Evolutionary conservation across 2,329 filamentous ascomycete species (phyloP).

Genomic region (Colletotrichum scovillei): DNA sequence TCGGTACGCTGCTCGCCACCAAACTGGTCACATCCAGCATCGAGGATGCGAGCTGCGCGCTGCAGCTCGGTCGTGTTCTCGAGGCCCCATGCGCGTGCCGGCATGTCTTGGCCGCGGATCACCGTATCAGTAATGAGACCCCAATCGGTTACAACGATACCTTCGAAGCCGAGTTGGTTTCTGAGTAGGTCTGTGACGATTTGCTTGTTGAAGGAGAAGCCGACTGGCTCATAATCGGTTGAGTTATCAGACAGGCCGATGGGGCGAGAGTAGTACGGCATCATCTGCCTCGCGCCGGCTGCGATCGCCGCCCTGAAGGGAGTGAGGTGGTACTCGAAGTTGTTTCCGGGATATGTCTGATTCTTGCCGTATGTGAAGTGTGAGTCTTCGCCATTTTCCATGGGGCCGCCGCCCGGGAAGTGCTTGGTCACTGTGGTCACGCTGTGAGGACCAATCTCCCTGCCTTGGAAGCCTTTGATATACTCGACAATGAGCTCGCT

Average conservation of each 20-base stretch:
- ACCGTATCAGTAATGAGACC: slow-evolving; percentile 59
- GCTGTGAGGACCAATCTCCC: slow-evolving; percentile 53
- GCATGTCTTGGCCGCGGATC: slow-evolving; percentile 56
- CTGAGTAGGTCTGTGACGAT: slow-evolving; percentile 62
- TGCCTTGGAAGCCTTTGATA: slow-evolving; percentile 59
- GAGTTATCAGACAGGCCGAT: slow-evolving; percentile 43
- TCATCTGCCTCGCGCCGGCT: slow-evolving; percentile 61
- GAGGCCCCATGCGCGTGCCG: slow-evolving; percentile 61
- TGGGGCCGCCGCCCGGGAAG: slow-evolving; percentile 62
- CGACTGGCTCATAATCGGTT: slow-evolving; percentile 58
- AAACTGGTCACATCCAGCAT: slow-evolving; percentile 64
- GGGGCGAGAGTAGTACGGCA: slow-evolving; percentile 63
- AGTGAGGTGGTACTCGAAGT: slow-evolving; percentile 61
- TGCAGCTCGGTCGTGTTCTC: slow-evolving; percentile 56
- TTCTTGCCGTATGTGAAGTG: slow-evolving; percentile 65
- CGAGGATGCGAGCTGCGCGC: slow-evolving; percentile 54
- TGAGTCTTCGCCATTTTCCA: slow-evolving; percentile 61
- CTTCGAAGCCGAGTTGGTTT: slow-evolving; percentile 59
- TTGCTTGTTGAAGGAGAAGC: slow-evolving; percentile 62
- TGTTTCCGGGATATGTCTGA: slow-evolving; percentile 60
- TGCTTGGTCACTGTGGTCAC: slow-evolving; percentile 64
- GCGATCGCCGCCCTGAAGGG: slow-evolving; percentile 62
- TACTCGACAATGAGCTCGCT: slow-evolving; percentile 53
- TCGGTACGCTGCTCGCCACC: slow-evolving; percentile 61
- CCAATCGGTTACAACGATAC: slow-evolving; percentile 65